Percentiles rank a stretch among this genome's conserved stretches.
Conservation (phyloP, 2,329 filamentous ascomycete genomes). For the Fusarium tricinctum region DNA sequence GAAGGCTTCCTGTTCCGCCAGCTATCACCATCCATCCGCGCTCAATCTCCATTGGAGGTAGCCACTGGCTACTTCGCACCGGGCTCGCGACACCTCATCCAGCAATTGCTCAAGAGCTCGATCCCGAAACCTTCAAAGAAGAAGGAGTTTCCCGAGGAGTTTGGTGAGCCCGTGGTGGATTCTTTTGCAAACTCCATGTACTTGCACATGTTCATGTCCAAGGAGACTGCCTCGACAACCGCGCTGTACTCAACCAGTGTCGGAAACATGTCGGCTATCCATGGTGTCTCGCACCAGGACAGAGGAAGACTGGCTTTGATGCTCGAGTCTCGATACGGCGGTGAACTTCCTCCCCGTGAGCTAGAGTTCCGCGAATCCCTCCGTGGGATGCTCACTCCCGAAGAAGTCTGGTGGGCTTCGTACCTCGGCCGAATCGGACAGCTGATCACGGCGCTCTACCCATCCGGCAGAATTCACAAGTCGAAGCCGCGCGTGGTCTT, state of each 20-base stretch:
- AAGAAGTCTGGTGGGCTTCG: slow-evolving; percentile 74
- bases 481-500: slow-evolving; percentile 58
- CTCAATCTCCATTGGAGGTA: slow-evolving; percentile 70
- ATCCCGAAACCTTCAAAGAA: slow-evolving; percentile 57
- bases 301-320: slow-evolving; percentile 73
- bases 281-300: slow-evolving; percentile 73
- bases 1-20: slow-evolving; percentile 74
- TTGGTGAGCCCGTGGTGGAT: slow-evolving; percentile 63
- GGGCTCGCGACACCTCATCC: slow-evolving; percentile 61
- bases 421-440: slow-evolving; percentile 73
- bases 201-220: slow-evolving; percentile 63
- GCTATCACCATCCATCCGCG: slow-evolving; percentile 62
- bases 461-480: slow-evolving; percentile 65
- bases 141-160: slow-evolving; percentile 54
- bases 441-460: slow-evolving; percentile 71
- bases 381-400: slow-evolving; percentile 64
- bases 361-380: slow-evolving; percentile 67
- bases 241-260: slow-evolving; percentile 75
- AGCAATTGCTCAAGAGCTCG: slow-evolving; percentile 61
- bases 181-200: slow-evolving; percentile 73
- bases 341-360: slow-evolving; percentile 71
- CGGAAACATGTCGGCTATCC: slow-evolving; percentile 71
- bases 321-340: slow-evolving; percentile 74
- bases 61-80: slow-evolving; percentile 69
- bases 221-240: slow-evolving; percentile 68